Conservation (phyloP, 768 basidiomycete genomes). For the Phaeotremella fagi region DNA sequence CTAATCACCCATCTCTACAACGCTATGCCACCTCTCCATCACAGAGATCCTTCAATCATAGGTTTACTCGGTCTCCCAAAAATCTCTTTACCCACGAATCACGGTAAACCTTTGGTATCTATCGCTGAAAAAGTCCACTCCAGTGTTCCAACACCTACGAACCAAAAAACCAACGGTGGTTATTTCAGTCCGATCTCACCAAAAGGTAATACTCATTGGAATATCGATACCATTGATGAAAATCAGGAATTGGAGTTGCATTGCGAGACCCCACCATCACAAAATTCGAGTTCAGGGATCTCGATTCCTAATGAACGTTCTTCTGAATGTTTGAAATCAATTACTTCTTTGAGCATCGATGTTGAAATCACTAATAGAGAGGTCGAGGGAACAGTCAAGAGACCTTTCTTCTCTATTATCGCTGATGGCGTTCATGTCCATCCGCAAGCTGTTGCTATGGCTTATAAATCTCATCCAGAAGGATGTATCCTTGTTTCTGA, state of each 20-base stretch:
- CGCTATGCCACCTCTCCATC: constrained; percentile 51
- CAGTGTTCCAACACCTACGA: too few relatives aligned
- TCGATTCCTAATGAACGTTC: too few relatives aligned
- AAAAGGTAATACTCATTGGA: neutral
- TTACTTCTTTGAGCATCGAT: neutral
- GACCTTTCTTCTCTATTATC: constrained; percentile 83
- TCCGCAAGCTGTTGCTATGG: constrained; percentile 82
- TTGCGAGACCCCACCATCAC: neutral
- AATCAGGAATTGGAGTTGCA: neutral
- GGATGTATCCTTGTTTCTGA: constrained; percentile 87
- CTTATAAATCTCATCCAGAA: constrained; percentile 74
- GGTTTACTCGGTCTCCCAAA: constrained; percentile 71
- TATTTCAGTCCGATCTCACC: neutral
- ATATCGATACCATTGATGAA: neutral
- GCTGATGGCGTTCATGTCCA: constrained; percentile 89
- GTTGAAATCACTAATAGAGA: neutral
- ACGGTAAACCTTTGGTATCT: neutral
- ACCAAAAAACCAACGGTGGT: neutral
- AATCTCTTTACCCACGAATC: constrained; percentile 49
- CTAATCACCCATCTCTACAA: constrained; percentile 91
- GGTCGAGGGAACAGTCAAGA: constrained; percentile 57
- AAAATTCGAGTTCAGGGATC: too few relatives aligned
- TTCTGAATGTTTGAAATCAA: too few relatives aligned
- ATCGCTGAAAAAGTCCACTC: neutral
- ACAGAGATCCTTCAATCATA: constrained; percentile 86